Conservation (phyloP, 306 rosid species). For the Prunus fruticosa region DNA sequence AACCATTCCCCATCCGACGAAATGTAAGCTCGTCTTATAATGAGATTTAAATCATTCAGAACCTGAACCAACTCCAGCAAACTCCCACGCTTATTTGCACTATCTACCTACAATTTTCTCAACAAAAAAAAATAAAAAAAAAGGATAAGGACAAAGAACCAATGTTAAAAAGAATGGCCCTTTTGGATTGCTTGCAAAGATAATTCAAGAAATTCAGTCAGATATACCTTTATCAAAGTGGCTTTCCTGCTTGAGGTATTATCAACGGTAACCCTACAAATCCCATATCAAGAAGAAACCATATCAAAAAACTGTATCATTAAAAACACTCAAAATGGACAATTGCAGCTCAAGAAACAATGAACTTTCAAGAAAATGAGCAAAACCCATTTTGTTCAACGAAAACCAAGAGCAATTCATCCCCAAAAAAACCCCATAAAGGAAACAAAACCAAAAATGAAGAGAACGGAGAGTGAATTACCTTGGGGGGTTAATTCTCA, state of each 20-base stretch:
- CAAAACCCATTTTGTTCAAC: not conserved
- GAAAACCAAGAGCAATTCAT: not conserved
- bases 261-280: slow-evolving; percentile 85
- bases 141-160: not conserved
- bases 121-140: not conserved
- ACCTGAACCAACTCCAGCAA: slow-evolving; percentile 90
- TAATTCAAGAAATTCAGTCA: slow-evolving; percentile 10
- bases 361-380: not conserved
- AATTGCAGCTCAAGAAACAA: slow-evolving; percentile 14
- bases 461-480: slow-evolving; percentile 11
- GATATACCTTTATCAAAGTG: slow-evolving; percentile 75
- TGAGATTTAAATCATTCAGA: slow-evolving; percentile 85
- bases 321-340: slow-evolving; percentile 7
- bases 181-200: slow-evolving; percentile 19
- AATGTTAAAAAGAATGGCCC: slow-evolving; percentile 13
- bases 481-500: slow-evolving; percentile 96
- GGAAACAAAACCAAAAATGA: not conserved
- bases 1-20: slow-evolving; percentile 99
- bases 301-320: slow-evolving; percentile 1
- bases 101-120: slow-evolving; percentile 60
- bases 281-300: slow-evolving; percentile 25
- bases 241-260: slow-evolving; percentile 59
- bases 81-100: slow-evolving; percentile 93
- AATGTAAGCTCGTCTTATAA: slow-evolving; percentile 83
- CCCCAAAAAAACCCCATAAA: not conserved